Evolutionary conservation across 768 basidiomycete genomes (phyloP).

Genomic region (Rhodocollybia butyracea): DNA sequence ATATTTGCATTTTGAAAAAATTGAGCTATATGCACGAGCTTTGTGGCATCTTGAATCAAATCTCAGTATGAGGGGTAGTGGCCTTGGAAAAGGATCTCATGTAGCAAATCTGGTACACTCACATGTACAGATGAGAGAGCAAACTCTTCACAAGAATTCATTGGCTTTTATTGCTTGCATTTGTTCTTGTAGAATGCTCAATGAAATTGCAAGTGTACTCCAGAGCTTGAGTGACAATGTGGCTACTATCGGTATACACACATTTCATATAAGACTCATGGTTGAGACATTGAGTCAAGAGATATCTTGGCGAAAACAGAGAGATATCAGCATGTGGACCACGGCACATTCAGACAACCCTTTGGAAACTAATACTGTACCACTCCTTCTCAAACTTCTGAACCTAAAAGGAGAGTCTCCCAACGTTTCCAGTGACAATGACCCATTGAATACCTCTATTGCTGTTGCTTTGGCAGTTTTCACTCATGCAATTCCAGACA

Average conservation of each 20-base stretch:
- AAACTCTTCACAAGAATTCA: slow-evolving; percentile 1
- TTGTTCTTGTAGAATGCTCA: slow-evolving; percentile 10
- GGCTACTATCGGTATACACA: not conserved
- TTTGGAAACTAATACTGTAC: slow-evolving; percentile 8
- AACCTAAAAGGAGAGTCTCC: slow-evolving; percentile 9
- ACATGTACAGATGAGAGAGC: slow-evolving; percentile 8
- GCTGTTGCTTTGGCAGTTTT: not conserved
- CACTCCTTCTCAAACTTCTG: slow-evolving; percentile 9
- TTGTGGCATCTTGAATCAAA: slow-evolving; percentile 10
- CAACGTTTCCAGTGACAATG: not conserved
- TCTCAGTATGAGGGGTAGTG: slow-evolving; percentile 8
- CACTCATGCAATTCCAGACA: not conserved
- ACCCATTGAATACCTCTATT: not conserved
- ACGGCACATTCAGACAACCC: slow-evolving; percentile 9
- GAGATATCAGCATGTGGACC: slow-evolving; percentile 11
- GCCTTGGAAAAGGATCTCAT: not conserved
- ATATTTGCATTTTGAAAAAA: slow-evolving; percentile 2
- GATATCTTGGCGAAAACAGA: slow-evolving; percentile 8
- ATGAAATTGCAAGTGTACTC: slow-evolving; percentile 8
- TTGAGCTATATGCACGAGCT: slow-evolving; percentile 11
- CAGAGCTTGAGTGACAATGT: not conserved
- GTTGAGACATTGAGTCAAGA: slow-evolving; percentile 10
- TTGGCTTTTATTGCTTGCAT: slow-evolving; percentile 9
- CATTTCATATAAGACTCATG: slow-evolving; percentile 7
- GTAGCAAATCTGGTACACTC: not conserved